A percentile compares a stretch with the other conserved stretches of the same genome.
Conservation (phyloP, 108 stramenopile species). For the Stephanodiscus triporus region DNA sequence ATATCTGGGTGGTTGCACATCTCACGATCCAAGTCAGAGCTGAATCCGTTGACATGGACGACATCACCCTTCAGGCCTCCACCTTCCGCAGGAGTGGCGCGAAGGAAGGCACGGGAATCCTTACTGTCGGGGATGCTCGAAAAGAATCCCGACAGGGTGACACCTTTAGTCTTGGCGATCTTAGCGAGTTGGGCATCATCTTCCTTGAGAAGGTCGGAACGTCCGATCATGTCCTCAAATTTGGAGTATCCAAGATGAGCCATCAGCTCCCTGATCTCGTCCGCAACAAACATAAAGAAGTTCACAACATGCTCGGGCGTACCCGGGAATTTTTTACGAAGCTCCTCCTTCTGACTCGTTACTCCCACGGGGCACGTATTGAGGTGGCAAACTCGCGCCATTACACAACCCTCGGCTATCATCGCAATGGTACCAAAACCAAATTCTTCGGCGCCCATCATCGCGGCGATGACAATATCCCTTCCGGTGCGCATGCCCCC, state of each 20-base stretch:
- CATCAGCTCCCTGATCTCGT: constrained; percentile 86
- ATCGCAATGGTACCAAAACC: constrained; percentile 96
- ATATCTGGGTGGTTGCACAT: constrained; percentile 66
- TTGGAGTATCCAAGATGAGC: constrained; percentile 92
- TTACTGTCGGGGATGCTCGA: constrained; percentile 69
- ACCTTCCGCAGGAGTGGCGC: constrained; percentile 65
- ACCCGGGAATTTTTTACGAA: constrained; percentile 94
- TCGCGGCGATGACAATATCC: constrained; percentile 89
- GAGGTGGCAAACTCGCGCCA: constrained; percentile 96
- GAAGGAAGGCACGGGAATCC: constrained; percentile 74
- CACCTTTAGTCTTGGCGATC: constrained; percentile 74
- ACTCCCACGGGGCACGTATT: constrained; percentile 97
- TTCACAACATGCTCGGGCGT: constrained; percentile 97
- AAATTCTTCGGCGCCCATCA: constrained; percentile 93
- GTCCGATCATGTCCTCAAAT: constrained; percentile 93
- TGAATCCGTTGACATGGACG: constrained; percentile 83
- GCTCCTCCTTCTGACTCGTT: constrained; percentile 95
- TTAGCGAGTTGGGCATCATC: constrained; percentile 64
- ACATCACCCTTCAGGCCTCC: constrained; percentile 66
- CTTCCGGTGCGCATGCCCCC: constrained; percentile 93
- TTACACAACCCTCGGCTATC: constrained; percentile 95
- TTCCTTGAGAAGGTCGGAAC: constrained; percentile 86
- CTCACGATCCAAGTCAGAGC: constrained; percentile 86
- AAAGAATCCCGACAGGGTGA: constrained; percentile 76
- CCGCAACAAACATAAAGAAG: constrained; percentile 95